phyloP scores from a whole-genome alignment of 2,329 filamentous ascomycete species.

The Sphaerostilbella broomeana region DNA sequence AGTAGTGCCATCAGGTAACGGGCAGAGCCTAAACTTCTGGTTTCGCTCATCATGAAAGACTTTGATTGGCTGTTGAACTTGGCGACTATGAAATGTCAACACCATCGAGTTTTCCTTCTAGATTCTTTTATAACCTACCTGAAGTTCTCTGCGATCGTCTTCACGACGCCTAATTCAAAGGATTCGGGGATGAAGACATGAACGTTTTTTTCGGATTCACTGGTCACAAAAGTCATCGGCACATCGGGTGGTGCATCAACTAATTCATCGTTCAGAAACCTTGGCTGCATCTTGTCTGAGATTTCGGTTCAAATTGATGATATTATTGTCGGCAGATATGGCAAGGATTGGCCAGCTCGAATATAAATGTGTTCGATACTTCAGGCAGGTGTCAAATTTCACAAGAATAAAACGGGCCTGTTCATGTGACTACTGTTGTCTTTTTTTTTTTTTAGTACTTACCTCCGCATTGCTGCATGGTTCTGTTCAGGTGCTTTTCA shows the following conservation, averaged over 20 bases:
- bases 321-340: too few species aligned
- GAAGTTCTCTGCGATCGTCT: constrained; percentile 20
- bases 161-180: constrained; percentile 16
- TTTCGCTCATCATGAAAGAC: constrained; percentile 20
- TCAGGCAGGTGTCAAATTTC: too few species aligned
- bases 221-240: constrained; percentile 21
- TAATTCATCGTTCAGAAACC: constrained; percentile 4
- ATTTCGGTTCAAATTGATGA: too few species aligned
- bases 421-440: too few species aligned
- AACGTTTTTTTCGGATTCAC: constrained; percentile 18
- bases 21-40: constrained; percentile 23
- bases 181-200: constrained; percentile 22
- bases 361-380: too few species aligned
- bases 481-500: too few species aligned
- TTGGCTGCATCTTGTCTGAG: constrained; percentile 13
- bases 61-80: constrained; percentile 21
- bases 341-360: too few species aligned
- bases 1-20: constrained; percentile 14
- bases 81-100: constrained; percentile 14
- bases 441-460: too few species aligned
- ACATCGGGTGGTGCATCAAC: constrained; percentile 9
- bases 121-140: constrained; percentile 18
- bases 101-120: too few species aligned
- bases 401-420: too few species aligned
- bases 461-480: too few species aligned